Evolutionary conservation across 2,329 filamentous ascomycete species (phyloP).

Genomic region (Clarireedia monteithiana): DNA sequence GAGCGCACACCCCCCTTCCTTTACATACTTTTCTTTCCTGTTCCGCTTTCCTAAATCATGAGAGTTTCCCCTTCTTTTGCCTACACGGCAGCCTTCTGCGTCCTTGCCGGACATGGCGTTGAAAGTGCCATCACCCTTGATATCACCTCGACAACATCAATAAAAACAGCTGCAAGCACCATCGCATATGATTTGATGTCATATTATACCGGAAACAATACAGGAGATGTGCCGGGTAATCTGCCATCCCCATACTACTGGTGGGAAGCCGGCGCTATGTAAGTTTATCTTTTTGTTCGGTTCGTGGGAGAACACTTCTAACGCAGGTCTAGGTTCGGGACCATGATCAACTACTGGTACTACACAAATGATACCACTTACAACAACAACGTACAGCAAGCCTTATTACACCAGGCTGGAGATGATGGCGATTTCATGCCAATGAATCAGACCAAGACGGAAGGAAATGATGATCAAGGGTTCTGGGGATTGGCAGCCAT

Average conservation of each 20-base stretch:
- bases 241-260: conserved; percentile 32
- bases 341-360: conserved; percentile 73
- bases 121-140: conserved; percentile 6
- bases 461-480: conserved; percentile 53
- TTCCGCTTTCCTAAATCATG: not conserved
- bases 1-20: not conserved
- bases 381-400: conserved; percentile 45
- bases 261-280: conserved; percentile 42
- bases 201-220: conserved; percentile 40
- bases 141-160: conserved; percentile 19
- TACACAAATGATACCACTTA: conserved; percentile 66
- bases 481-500: conserved; percentile 67
- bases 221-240: conserved; percentile 40
- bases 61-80: not conserved
- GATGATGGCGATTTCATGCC: conserved; percentile 69
- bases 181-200: conserved; percentile 40
- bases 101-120: conserved; percentile 6
- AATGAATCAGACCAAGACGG: conserved; percentile 49
- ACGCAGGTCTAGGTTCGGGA: conserved; percentile 33
- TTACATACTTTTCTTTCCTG: not conserved
- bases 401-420: conserved; percentile 65
- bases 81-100: not conserved
- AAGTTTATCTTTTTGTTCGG: conserved; percentile 25
- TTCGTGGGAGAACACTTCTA: not conserved
- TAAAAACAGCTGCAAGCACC: conserved; percentile 23